phyloP scores from a whole-genome alignment of 306 rosid species.

The Quercus agrifolia region DNA sequence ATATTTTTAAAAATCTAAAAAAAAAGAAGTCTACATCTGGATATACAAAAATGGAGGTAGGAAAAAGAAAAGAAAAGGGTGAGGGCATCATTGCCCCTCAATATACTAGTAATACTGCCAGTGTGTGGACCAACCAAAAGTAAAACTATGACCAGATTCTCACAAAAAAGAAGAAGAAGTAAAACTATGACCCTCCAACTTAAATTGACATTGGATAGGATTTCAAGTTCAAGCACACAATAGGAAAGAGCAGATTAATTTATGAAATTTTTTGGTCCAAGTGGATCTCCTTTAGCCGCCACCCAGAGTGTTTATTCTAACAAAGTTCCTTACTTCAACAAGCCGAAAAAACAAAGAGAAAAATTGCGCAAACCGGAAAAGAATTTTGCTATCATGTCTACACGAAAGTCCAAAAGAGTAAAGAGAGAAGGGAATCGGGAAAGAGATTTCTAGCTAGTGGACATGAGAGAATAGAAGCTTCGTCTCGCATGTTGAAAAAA shows the following conservation, averaged over 20 bases:
- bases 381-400: neutral
- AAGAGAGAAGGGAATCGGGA: neutral
- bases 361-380: neutral
- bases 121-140: neutral
- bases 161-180: neutral
- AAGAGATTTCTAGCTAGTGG: neutral
- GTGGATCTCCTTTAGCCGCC: neutral
- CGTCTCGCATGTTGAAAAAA: neutral
- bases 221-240: neutral
- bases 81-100: no score
- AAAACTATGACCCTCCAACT: neutral
- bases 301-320: neutral
- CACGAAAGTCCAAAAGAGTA: neutral
- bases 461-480: conserved; percentile 15
- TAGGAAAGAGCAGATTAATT: neutral
- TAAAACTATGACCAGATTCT: neutral
- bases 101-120: neutral
- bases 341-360: neutral
- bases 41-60: neutral
- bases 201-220: neutral
- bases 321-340: neutral
- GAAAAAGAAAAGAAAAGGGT: no score
- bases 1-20: no score
- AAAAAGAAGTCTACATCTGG: no score
- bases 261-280: neutral